These are phyloP conservation scores for Phytophthora meadii DNA, from an alignment of 352 stramenopile species.

Conservation along the genomic window DNA sequence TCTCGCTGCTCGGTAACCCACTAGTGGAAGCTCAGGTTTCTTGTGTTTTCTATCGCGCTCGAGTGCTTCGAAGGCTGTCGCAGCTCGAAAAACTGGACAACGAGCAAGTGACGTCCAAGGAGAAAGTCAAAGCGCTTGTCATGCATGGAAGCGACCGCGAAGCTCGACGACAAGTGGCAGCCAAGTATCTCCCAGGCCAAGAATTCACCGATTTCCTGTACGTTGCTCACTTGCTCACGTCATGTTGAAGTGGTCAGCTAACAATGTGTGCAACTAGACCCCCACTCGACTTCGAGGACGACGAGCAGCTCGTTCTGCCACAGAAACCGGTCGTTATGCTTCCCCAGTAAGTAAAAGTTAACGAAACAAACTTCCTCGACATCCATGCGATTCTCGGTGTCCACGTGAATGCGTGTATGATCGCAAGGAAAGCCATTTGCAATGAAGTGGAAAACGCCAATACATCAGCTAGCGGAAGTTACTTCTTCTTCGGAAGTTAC, in stretches of 20 bases:
- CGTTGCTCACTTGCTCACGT: conserved; percentile 17
- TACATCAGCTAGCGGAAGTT: background rate
- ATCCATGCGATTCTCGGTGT: too few relatives aligned
- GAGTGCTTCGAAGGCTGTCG: conserved; percentile 64
- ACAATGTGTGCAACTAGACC: conserved; percentile 39
- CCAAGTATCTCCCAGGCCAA: conserved; percentile 54
- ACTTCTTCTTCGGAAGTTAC: too few relatives aligned
- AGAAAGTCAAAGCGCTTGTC: conserved; percentile 78
- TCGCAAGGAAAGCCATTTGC: too few relatives aligned
- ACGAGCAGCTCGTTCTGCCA: conserved; percentile 41
- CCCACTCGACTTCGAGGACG: conserved; percentile 60
- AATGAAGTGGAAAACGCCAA: too few relatives aligned
- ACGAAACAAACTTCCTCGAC: background rate
- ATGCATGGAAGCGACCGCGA: conserved; percentile 78
- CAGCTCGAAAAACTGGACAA: conserved; percentile 65
- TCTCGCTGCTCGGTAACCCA: conserved; percentile 57
- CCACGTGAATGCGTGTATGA: too few relatives aligned
- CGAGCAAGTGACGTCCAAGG: conserved; percentile 62
- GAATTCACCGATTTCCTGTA: conserved; percentile 80
- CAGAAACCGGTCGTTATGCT: background rate
- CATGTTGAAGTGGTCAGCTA: background rate
- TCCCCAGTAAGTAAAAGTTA: background rate
- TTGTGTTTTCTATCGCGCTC: conserved; percentile 60
- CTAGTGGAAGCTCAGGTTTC: conserved; percentile 46
- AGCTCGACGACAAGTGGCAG: conserved; percentile 62